These are phyloP conservation scores for Solanum sejunctum DNA, from an alignment of 257 asterid species.

Conservation along the genomic window DNA sequence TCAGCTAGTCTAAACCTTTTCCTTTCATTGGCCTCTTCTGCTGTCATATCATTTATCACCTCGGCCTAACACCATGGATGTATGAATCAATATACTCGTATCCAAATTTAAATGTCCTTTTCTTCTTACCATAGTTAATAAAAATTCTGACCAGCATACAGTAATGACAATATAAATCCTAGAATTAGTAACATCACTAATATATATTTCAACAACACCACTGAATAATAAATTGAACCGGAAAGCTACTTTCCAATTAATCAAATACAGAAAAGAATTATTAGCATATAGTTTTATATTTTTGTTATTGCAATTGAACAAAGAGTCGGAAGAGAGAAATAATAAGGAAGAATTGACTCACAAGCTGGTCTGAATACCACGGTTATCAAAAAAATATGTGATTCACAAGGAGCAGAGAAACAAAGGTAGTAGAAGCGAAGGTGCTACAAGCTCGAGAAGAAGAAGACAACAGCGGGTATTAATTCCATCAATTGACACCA, in stretches of 20 bases:
- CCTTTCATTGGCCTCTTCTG: slow-evolving; percentile 60
- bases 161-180: neutral
- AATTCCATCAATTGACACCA: neutral
- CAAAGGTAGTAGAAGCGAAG: neutral
- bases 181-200: neutral
- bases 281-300: neutral
- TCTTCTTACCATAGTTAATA: neutral
- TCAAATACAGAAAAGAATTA: neutral
- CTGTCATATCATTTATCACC: slow-evolving; percentile 65
- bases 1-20: slow-evolving; percentile 81
- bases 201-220: neutral
- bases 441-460: neutral
- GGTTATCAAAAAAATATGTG: neutral
- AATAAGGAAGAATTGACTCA: neutral
- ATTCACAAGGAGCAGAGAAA: neutral
- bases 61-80: slow-evolving; percentile 40
- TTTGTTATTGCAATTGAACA: neutral
- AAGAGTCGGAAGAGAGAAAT: neutral
- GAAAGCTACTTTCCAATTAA: neutral
- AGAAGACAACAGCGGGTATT: neutral
- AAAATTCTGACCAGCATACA: neutral
- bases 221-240: neutral
- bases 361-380: neutral
- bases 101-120: neutral
- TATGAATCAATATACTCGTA: neutral